phyloP scores from a whole-genome alignment of 768 basidiomycete species.

The Naganishia friedmannii region DNA sequence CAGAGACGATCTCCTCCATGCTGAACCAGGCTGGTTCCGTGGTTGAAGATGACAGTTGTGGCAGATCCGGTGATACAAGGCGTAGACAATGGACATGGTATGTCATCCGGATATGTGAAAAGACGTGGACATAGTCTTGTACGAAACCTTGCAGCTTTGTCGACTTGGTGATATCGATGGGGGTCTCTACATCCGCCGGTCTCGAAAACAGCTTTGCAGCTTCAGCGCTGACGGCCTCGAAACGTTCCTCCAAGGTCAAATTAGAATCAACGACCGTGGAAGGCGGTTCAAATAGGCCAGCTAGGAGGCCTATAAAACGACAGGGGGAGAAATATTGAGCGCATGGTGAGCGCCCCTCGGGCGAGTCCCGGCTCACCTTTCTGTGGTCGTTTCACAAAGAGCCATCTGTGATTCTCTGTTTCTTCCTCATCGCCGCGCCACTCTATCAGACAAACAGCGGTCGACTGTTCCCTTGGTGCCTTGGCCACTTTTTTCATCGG shows the following conservation, averaged over 20 bases:
- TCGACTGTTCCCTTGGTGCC: slow-evolving; percentile 76
- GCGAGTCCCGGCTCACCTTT: slow-evolving; percentile 58
- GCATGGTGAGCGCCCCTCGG: neutral
- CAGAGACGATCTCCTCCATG: slow-evolving; percentile 4
- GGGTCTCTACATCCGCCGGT: neutral
- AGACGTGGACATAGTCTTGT: slow-evolving; percentile 73
- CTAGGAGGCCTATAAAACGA: slow-evolving; percentile 68
- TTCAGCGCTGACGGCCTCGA: neutral
- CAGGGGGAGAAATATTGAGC: slow-evolving; percentile 22
- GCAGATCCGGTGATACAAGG: neutral
- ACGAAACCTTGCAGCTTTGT: slow-evolving; percentile 28
- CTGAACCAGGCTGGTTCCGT: slow-evolving; percentile 4
- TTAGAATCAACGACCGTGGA: slow-evolving; percentile 53
- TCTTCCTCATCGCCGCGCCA: slow-evolving; percentile 57
- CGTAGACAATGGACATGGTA: slow-evolving; percentile 51
- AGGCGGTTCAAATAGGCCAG: slow-evolving; percentile 78
- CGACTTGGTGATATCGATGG: neutral
- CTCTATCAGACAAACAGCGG: slow-evolving; percentile 80
- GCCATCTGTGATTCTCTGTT: slow-evolving; percentile 56
- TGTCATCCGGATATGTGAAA: slow-evolving; percentile 86
- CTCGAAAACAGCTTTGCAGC: neutral
- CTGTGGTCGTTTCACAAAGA: slow-evolving; percentile 78
- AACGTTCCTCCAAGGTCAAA: neutral
- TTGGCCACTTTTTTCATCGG: slow-evolving; percentile 84
- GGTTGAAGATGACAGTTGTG: neutral